Evolutionary conservation across 208 protist species (phyloP).

Genomic region (Leptomonas pyrrhocoris): DNA sequence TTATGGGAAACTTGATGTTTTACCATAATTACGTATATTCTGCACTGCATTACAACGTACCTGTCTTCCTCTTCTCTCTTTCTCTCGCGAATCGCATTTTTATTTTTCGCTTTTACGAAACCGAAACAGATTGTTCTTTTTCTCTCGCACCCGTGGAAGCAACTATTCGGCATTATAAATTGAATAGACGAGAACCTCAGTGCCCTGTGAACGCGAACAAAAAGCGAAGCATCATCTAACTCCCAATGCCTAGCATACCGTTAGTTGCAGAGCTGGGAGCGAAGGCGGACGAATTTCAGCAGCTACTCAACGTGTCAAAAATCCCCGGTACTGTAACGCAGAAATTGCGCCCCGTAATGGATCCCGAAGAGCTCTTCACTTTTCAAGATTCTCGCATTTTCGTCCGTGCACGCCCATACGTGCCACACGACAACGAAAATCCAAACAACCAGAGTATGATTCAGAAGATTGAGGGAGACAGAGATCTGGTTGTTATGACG

Average conservation of each 20-base stretch:
- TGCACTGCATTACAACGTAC: too few relatives aligned
- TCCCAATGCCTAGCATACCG: conserved; percentile 84
- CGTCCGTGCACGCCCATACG: conserved; percentile 81
- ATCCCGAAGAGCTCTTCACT: conserved; percentile 81
- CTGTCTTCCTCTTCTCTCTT: conserved; percentile 9
- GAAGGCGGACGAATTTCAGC: conserved; percentile 84
- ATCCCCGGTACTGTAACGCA: conserved; percentile 53
- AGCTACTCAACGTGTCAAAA: conserved; percentile 68
- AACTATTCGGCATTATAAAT: too few relatives aligned
- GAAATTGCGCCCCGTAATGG: conserved; percentile 61
- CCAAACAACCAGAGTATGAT: conserved; percentile 76
- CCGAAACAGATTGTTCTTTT: background rate
- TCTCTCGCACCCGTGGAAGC: too few relatives aligned
- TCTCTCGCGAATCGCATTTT: background rate
- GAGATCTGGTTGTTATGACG: conserved; percentile 84
- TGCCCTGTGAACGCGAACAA: too few relatives aligned
- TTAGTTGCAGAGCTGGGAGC: conserved; percentile 84
- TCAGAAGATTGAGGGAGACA: conserved; percentile 71
- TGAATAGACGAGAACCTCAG: too few relatives aligned
- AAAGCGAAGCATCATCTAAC: background rate
- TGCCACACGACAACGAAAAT: conserved; percentile 79
- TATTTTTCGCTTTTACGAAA: background rate
- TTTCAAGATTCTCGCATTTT: conserved; percentile 87
- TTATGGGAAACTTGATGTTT: too few relatives aligned
- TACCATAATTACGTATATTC: background rate